Evolutionary conservation across 768 basidiomycete species (phyloP).

Genomic region (Chalciporus piperatus): DNA sequence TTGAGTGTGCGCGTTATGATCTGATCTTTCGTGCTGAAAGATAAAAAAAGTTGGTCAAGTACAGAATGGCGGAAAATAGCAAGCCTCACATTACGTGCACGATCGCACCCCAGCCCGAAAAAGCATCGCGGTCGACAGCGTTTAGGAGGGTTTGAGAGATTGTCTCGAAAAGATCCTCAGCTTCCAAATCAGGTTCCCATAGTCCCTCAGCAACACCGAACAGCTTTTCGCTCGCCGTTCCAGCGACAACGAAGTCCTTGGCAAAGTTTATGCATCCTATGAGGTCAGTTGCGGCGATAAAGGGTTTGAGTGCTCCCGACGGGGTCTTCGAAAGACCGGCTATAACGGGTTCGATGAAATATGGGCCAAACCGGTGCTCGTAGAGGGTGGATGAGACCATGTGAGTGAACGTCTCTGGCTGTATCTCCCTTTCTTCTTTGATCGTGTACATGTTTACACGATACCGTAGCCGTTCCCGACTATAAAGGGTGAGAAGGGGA

Average conservation of each 20-base stretch:
- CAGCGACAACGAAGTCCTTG: conserved; percentile 96
- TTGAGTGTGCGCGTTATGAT: conserved; percentile 85
- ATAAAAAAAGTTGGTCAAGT: conserved; percentile 5
- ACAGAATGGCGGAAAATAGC: conserved; percentile 1
- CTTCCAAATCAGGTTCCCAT: conserved; percentile 96
- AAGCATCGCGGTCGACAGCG: conserved; percentile 93
- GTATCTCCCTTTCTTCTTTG: conserved; percentile 97
- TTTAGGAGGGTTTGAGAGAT: conserved; percentile 95
- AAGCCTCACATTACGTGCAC: conserved; percentile 89
- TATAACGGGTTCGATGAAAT: conserved; percentile 95
- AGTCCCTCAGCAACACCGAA: conserved; percentile 97
- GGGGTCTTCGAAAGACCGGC: conserved; percentile 81
- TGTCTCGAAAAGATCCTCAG: conserved; percentile 98
- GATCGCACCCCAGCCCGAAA: conserved; percentile 94
- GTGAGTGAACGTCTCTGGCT: conserved; percentile 94
- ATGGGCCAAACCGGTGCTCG: conserved; percentile 93
- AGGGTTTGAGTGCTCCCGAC: conserved; percentile 76
- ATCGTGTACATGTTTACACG: conserved; percentile 99
- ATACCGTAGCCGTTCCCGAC: conserved; percentile 88
- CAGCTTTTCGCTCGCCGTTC: conserved; percentile 88
- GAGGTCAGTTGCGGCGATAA: conserved; percentile 92
- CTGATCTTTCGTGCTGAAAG: conserved; percentile 62
- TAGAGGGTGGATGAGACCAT: conserved; percentile 95
- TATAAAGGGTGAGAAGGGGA: conserved; percentile 29
- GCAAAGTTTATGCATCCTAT: conserved; percentile 93